phyloP scores from a whole-genome alignment of 495 filamentous ascomycete genomes.

The Talaromyces adpressus region DNA sequence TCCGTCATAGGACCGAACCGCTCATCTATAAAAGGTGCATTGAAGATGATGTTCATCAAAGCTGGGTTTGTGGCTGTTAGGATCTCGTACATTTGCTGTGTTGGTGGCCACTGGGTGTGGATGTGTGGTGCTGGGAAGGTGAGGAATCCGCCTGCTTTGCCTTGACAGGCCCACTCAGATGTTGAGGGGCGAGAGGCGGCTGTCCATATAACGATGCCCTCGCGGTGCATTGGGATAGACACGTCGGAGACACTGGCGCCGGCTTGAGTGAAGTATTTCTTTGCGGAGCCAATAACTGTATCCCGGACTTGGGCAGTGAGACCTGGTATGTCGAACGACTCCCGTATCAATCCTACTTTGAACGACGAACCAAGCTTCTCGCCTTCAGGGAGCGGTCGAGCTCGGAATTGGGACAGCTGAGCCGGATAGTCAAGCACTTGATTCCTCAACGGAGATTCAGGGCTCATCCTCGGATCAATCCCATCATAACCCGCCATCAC shows the following conservation, averaged over 20 bases:
- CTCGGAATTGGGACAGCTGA: not conserved
- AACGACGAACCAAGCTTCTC: not conserved
- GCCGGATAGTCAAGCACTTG: constrained; percentile 23
- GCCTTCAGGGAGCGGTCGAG: not conserved
- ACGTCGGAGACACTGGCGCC: constrained; percentile 43
- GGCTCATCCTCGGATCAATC: constrained; percentile 42
- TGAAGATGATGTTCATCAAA: constrained; percentile 15
- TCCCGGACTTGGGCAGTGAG: constrained; percentile 32
- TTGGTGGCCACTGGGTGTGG: constrained; percentile 17
- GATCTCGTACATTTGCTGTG: constrained; percentile 25
- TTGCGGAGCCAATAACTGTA: constrained; percentile 33
- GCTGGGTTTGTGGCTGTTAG: constrained; percentile 25
- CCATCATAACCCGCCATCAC: constrained; percentile 48
- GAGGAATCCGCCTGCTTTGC: constrained; percentile 23
- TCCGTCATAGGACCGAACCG: not conserved
- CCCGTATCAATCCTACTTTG: constrained; percentile 24
- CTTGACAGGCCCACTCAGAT: constrained; percentile 22
- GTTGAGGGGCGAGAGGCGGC: constrained; percentile 26
- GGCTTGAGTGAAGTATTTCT: constrained; percentile 28
- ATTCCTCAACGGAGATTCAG: constrained; percentile 17
- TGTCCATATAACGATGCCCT: constrained; percentile 41
- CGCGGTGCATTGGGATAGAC: constrained; percentile 42
- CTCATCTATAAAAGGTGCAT: not conserved
- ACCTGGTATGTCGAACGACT: constrained; percentile 35
- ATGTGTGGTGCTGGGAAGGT: constrained; percentile 19